Conservation (phyloP, 2,329 filamentous ascomycete genomes). For the Pyrenophora graminea region DNA sequence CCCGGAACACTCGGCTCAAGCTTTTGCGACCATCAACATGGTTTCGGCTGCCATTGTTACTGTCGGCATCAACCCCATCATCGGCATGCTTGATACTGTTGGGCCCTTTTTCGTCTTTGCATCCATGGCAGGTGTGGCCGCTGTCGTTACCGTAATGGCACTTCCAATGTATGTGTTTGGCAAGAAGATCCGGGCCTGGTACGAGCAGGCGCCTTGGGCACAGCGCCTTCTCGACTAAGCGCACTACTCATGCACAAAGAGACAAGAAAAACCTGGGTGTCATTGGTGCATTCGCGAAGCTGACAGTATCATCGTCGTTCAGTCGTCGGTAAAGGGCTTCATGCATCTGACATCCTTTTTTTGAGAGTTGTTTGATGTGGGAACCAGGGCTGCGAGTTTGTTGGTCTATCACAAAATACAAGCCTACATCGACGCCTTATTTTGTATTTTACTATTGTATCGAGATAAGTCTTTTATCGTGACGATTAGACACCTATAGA, state of each 20-base stretch:
- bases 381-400: no score
- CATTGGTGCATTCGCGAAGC: no score
- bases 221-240: slow-evolving; percentile 12
- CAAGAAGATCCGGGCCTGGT: slow-evolving; percentile 20
- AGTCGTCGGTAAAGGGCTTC: no score
- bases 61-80: slow-evolving; percentile 8
- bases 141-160: slow-evolving; percentile 2
- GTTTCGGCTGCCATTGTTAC: slow-evolving; percentile 7
- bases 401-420: no score
- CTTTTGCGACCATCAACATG: slow-evolving; percentile 15
- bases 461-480: no score
- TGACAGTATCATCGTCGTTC: no score
- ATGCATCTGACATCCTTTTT: no score
- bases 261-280: no score
- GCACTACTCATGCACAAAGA: background rate
- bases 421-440: no score
- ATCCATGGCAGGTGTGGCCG: slow-evolving; percentile 5
- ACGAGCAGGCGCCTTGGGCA: slow-evolving; percentile 12
- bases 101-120: slow-evolving; percentile 1
- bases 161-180: slow-evolving; percentile 18
- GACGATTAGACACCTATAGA: no score
- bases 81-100: slow-evolving; percentile 5
- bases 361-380: no score
- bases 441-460: no score
- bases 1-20: slow-evolving; percentile 16